Evolutionary conservation across 768 basidiomycete species (phyloP).

Genomic region (Boletus patriciae): DNA sequence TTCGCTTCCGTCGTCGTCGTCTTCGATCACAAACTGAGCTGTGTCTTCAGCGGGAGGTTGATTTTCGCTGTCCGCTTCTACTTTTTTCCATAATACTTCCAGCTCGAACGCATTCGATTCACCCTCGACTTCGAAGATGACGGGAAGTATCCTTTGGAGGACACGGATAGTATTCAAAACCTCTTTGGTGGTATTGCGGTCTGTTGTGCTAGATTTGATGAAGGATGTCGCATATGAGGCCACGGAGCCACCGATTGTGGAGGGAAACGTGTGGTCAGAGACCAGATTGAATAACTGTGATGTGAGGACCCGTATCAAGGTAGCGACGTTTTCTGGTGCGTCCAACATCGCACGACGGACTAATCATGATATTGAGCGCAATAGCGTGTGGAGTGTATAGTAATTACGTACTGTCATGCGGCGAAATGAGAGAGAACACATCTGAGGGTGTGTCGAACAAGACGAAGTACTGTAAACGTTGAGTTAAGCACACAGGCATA

Average conservation of each 20-base stretch:
- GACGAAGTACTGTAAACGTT: slow-evolving; percentile 60
- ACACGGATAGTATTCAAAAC: slow-evolving; percentile 91
- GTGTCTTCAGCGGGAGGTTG: slow-evolving; percentile 25
- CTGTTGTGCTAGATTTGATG: slow-evolving; percentile 56
- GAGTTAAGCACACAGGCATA: background rate
- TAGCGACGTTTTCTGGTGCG: slow-evolving; percentile 84
- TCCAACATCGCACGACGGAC: slow-evolving; percentile 80
- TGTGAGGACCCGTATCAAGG: slow-evolving; percentile 71
- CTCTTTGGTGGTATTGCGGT: slow-evolving; percentile 76
- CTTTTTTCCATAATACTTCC: slow-evolving; percentile 80
- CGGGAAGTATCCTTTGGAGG: slow-evolving; percentile 83
- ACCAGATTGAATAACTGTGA: slow-evolving; percentile 71
- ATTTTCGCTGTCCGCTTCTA: slow-evolving; percentile 45
- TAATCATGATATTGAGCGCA: slow-evolving; percentile 32
- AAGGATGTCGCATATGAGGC: slow-evolving; percentile 68
- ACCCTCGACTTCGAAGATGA: slow-evolving; percentile 80
- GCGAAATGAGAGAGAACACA: slow-evolving; percentile 85
- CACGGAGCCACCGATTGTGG: slow-evolving; percentile 53
- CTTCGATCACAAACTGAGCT: slow-evolving; percentile 88
- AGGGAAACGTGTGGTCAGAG: slow-evolving; percentile 79
- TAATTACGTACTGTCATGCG: slow-evolving; percentile 70
- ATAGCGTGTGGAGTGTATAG: background rate
- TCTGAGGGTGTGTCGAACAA: slow-evolving; percentile 90
- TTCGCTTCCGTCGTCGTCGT: slow-evolving; percentile 56
- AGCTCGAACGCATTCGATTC: slow-evolving; percentile 73